Evolutionary conservation across 2,329 filamentous ascomycete species (phyloP).

Genomic region (Ophiocordyceps australis): DNA sequence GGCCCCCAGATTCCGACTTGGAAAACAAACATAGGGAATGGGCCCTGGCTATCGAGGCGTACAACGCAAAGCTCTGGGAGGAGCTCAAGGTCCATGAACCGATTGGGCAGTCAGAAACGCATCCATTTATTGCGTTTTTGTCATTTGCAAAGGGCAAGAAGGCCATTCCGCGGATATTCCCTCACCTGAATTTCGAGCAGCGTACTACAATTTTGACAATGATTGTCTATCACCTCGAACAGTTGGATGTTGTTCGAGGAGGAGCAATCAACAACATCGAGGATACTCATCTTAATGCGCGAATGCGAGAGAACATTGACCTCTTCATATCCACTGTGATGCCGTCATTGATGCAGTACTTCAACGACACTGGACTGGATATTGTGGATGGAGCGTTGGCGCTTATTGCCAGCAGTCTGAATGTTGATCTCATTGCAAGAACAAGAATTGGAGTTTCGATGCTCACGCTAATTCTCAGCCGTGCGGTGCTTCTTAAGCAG

Average conservation of each 20-base stretch:
- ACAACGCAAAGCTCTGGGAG: conserved; percentile 70
- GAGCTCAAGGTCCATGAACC: conserved; percentile 87
- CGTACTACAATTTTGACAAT: conserved; percentile 91
- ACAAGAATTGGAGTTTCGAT: conserved; percentile 80
- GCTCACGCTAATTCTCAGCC: conserved; percentile 84
- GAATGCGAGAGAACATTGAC: conserved; percentile 80
- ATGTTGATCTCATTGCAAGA: conserved; percentile 67
- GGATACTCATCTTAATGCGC: conserved; percentile 48
- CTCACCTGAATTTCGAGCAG: conserved; percentile 80
- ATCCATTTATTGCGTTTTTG: conserved; percentile 92
- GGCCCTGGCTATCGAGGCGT: conserved; percentile 34
- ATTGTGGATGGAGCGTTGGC: conserved; percentile 84
- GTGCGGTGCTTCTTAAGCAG: conserved; percentile 85
- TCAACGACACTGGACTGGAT: conserved; percentile 78
- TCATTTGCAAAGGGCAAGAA: conserved; percentile 95
- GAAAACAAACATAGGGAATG: conserved; percentile 65
- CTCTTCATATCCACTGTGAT: conserved; percentile 79
- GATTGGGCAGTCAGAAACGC: conserved; percentile 56
- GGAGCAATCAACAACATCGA: conserved; percentile 61
- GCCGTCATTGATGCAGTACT: conserved; percentile 74
- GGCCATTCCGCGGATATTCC: conserved; percentile 85
- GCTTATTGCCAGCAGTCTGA: conserved; percentile 65
- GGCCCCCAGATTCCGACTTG: conserved; percentile 40
- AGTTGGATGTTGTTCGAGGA: conserved; percentile 73
- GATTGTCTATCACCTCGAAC: conserved; percentile 84